phyloP scores from a whole-genome alignment of 1,284 basidiomycete species.

The Schizophyllum commune region DNA sequence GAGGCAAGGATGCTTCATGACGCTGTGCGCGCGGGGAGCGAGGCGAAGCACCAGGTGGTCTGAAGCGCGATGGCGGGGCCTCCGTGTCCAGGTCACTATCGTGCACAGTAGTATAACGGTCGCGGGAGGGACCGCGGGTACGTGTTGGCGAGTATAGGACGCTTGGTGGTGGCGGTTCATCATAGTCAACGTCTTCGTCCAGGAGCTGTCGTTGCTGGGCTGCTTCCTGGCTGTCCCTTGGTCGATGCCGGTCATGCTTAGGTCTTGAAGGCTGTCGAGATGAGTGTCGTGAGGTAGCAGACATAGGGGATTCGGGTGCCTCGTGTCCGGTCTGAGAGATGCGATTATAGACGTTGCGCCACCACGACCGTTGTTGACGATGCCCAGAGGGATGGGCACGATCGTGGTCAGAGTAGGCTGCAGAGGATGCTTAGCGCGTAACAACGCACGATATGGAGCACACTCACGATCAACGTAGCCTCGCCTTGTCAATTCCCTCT shows the following conservation, averaged over 20 bases:
- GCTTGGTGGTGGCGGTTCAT: slow-evolving; percentile 35
- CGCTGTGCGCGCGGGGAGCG: slow-evolving; percentile 3
- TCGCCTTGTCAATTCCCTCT: slow-evolving; percentile 40
- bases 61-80: slow-evolving; percentile 11
- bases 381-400: slow-evolving; percentile 10
- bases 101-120: neutral
- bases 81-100: slow-evolving; percentile 10
- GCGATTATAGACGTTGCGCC: slow-evolving; percentile 45
- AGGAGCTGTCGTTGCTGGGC: slow-evolving; percentile 15
- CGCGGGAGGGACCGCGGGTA: slow-evolving; percentile 2
- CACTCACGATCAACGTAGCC: slow-evolving; percentile 30
- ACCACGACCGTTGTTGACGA: slow-evolving; percentile 40
- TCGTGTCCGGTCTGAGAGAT: slow-evolving; percentile 38
- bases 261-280: slow-evolving; percentile 11
- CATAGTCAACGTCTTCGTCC: slow-evolving; percentile 27
- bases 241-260: slow-evolving; percentile 9
- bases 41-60: slow-evolving; percentile 8
- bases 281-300: slow-evolving; percentile 8
- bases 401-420: slow-evolving; percentile 7
- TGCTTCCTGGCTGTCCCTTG: slow-evolving; percentile 11
- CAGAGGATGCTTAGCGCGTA: too few species aligned
- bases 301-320: slow-evolving; percentile 18
- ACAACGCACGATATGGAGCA: too few species aligned
- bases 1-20: neutral
- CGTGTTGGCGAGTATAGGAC: slow-evolving; percentile 25